A percentile compares a stretch with the other conserved stretches of the same genome.
These are phyloP conservation scores for Phytophthora sojae DNA, from an alignment of 352 stramenopile genomes.

Conservation along the genomic window DNA sequence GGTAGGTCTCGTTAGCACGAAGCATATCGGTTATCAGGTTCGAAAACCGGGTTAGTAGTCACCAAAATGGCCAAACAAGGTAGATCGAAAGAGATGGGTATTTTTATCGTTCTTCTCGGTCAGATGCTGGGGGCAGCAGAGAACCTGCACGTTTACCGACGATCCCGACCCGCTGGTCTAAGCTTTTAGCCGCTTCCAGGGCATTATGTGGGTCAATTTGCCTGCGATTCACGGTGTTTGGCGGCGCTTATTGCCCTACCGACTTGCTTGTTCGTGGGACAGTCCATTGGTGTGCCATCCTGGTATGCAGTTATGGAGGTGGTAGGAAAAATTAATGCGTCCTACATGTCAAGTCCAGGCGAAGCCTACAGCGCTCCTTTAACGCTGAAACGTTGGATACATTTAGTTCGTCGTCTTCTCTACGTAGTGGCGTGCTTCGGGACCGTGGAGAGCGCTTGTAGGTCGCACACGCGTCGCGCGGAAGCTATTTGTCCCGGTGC, in stretches of 20 bases:
- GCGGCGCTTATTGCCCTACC: neutral
- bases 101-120: conserved; percentile 28
- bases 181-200: neutral
- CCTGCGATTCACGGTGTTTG: neutral
- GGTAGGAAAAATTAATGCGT: neutral
- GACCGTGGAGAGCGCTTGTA: neutral
- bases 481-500: conserved; percentile 46
- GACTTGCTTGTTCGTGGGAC: conserved; percentile 7
- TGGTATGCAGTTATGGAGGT: conserved; percentile 32
- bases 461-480: conserved; percentile 22
- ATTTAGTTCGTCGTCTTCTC: conserved; percentile 7
- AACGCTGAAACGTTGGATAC: neutral
- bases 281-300: conserved; percentile 12
- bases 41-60: conserved; percentile 28
- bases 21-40: neutral
- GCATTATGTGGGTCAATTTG: neutral
- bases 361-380: neutral
- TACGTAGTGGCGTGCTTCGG: neutral
- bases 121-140: conserved; percentile 18
- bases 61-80: conserved; percentile 8
- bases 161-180: neutral
- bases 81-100: conserved; percentile 25
- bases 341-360: neutral
- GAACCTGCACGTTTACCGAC: conserved; percentile 8
- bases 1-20: neutral